Conservation (phyloP, 176 grass and related monocot species). For the Microstegium vimineum region DNA sequence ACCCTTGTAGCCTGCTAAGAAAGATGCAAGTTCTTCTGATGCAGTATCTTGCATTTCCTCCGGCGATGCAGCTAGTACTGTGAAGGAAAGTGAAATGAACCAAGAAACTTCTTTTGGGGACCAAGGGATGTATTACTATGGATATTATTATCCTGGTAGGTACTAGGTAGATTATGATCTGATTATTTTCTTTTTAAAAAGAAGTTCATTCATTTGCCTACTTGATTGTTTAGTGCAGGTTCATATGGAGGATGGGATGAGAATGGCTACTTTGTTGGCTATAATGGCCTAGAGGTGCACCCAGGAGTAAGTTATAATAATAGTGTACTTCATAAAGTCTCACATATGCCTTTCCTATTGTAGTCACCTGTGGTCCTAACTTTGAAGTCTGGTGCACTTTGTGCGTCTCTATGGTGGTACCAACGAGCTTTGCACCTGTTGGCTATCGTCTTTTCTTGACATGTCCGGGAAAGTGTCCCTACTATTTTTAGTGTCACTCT, state of each 20-base stretch:
- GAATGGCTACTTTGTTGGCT: slow-evolving; percentile 54
- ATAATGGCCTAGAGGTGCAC: slow-evolving; percentile 56
- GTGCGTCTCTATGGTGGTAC: slow-evolving; percentile 31
- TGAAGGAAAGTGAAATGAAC: slow-evolving; percentile 60
- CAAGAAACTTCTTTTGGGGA: slow-evolving; percentile 48
- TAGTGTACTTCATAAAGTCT: slow-evolving; percentile 17
- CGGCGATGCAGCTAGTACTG: slow-evolving; percentile 51
- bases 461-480: slow-evolving; percentile 32
- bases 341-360: slow-evolving; percentile 15
- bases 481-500: slow-evolving; percentile 15
- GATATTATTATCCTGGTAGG: slow-evolving; percentile 85
- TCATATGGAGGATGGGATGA: slow-evolving; percentile 66
- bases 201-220: slow-evolving; percentile 12
- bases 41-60: slow-evolving; percentile 80
- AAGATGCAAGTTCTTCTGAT: slow-evolving; percentile 66
- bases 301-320: slow-evolving; percentile 53
- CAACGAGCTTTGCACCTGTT: slow-evolving; percentile 41
- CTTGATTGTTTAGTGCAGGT: slow-evolving; percentile 40
- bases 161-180: slow-evolving; percentile 36
- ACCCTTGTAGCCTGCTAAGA: slow-evolving; percentile 49
- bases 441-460: slow-evolving; percentile 34
- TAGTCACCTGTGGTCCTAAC: slow-evolving; percentile 25
- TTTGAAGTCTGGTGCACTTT: slow-evolving; percentile 13
- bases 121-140: slow-evolving; percentile 73
- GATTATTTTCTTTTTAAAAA: neutral